Conservation (phyloP, 805 yeast species). For the Candida wancherniae region DNA sequence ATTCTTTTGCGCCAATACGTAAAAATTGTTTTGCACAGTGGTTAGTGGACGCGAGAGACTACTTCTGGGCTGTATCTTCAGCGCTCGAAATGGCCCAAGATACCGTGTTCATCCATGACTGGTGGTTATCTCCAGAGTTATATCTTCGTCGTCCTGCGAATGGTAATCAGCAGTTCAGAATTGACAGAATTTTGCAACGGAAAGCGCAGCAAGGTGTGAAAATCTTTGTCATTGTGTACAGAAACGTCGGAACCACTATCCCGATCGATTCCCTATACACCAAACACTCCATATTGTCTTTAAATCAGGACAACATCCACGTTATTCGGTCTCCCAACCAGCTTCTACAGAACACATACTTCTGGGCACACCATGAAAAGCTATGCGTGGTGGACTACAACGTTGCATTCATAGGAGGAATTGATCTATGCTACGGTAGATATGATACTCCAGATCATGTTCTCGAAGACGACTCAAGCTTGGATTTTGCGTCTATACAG, state of each 20-base stretch:
- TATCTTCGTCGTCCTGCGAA: conserved; percentile 91
- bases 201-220: conserved; percentile 95
- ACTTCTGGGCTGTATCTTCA: conserved; percentile 91
- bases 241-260: conserved; percentile 91
- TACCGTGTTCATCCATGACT: conserved; percentile 90
- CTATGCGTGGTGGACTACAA: conserved; percentile 81
- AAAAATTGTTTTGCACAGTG: conserved; percentile 85
- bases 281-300: conserved; percentile 81
- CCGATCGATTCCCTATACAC: conserved; percentile 94
- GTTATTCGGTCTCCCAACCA: conserved; percentile 95
- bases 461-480: conserved; percentile 63
- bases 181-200: conserved; percentile 81
- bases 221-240: conserved; percentile 82
- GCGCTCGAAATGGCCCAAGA: conserved; percentile 93
- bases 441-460: conserved; percentile 97
- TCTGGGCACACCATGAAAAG: conserved; percentile 99
- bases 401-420: conserved; percentile 89
- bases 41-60: conserved; percentile 95
- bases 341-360: conserved; percentile 82
- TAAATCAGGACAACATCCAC: conserved; percentile 77
- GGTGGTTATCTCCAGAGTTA: conserved; percentile 97
- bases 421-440: conserved; percentile 92
- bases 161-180: conserved; percentile 90
- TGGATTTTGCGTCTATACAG: conserved; percentile 30
- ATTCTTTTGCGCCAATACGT: conserved; percentile 89